These are phyloP conservation scores for Aspergillus sp. DNA, from an alignment of 2,329 filamentous ascomycete genomes.

Conservation along the genomic window DNA sequence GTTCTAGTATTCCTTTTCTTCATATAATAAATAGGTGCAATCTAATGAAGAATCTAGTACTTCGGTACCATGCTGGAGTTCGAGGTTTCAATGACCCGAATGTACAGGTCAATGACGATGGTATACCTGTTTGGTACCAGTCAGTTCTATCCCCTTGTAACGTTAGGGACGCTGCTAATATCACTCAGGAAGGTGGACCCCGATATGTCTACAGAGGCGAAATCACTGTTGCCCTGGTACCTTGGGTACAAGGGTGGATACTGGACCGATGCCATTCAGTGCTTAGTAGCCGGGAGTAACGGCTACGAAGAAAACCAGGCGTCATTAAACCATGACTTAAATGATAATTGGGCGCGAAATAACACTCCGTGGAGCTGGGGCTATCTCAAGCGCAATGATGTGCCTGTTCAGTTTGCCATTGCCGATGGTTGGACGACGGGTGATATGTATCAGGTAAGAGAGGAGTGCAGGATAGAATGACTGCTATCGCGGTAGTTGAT, in stretches of 20 bases:
- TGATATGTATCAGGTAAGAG: slow-evolving; percentile 55
- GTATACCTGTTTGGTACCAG: slow-evolving; percentile 50
- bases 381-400: slow-evolving; percentile 51
- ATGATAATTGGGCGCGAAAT: slow-evolving; percentile 55
- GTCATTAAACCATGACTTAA: slow-evolving; percentile 52
- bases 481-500: not conserved
- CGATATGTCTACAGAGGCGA: slow-evolving; percentile 41
- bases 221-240: slow-evolving; percentile 54
- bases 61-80: slow-evolving; percentile 57
- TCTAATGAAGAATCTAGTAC: slow-evolving; percentile 37
- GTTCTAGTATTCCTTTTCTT: not conserved
- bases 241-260: slow-evolving; percentile 55
- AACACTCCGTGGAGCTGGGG: slow-evolving; percentile 57
- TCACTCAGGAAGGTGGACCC: slow-evolving; percentile 36
- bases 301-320: slow-evolving; percentile 54
- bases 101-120: slow-evolving; percentile 49
- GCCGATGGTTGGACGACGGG: slow-evolving; percentile 56
- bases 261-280: slow-evolving; percentile 54
- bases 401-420: slow-evolving; percentile 57
- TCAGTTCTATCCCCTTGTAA: slow-evolving; percentile 17
- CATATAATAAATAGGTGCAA: not conserved
- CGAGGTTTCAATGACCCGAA: slow-evolving; percentile 59
- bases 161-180: not conserved
- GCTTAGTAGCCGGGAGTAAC: slow-evolving; percentile 54
- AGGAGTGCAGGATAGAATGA: not conserved